These are phyloP conservation scores for Nothophaeocryptopus gaeumannii DNA, from an alignment of 2,329 filamentous ascomycete genomes.

Conservation along the genomic window DNA sequence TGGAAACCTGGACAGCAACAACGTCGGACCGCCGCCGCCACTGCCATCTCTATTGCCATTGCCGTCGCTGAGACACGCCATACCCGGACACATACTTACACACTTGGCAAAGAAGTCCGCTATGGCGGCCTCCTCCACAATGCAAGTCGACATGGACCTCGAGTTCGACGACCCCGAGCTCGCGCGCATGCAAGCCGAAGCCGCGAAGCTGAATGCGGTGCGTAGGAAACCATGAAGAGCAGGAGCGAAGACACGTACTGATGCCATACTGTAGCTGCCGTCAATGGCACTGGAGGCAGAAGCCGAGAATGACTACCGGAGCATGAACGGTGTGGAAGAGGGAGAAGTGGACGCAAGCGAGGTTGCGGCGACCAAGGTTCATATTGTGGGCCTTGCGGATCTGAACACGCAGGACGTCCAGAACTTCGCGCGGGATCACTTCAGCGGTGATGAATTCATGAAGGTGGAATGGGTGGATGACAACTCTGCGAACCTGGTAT, in stretches of 20 bases:
- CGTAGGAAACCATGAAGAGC: constrained; percentile 13
- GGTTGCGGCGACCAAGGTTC: constrained; percentile 63
- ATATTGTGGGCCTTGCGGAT: constrained; percentile 78
- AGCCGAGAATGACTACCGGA: constrained; percentile 27
- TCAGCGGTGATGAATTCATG: constrained; percentile 52
- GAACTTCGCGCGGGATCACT: constrained; percentile 64
- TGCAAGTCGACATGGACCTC: constrained; percentile 29
- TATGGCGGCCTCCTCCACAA: constrained; percentile 11
- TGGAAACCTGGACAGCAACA: too few species aligned
- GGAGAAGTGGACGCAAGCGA: constrained; percentile 33
- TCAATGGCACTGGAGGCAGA: constrained; percentile 20
- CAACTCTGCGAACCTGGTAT: constrained; percentile 81
- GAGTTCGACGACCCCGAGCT: constrained; percentile 37
- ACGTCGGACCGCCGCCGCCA: too few species aligned
- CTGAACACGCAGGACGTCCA: constrained; percentile 78
- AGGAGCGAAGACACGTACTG: constrained; percentile 7
- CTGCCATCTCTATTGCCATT: too few species aligned
- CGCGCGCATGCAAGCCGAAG: constrained; percentile 32
- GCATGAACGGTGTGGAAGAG: constrained; percentile 32
- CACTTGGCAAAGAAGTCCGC: not conserved
- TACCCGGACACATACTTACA: too few species aligned
- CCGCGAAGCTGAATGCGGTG: constrained; percentile 28
- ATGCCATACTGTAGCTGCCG: constrained; percentile 22
- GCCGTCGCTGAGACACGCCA: too few species aligned
- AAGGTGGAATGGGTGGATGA: constrained; percentile 95